A percentile compares a stretch with the other conserved stretches of the same genome.
Evolutionary conservation across 2,329 filamentous ascomycete genomes (phyloP).

Genomic region (Pyrenophora seminiperda): DNA sequence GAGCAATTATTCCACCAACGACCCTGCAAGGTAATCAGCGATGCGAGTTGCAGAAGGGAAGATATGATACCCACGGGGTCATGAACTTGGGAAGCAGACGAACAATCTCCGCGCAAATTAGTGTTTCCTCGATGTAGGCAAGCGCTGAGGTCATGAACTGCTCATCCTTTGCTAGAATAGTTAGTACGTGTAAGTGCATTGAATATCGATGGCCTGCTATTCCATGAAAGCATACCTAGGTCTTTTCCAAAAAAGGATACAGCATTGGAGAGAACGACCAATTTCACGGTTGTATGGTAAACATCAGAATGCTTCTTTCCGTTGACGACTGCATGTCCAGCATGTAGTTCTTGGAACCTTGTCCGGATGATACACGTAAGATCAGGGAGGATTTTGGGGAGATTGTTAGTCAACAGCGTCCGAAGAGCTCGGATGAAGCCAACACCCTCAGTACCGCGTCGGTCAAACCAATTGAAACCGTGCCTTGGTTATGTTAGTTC

Average conservation of each 20-base stretch:
- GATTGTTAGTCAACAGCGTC: constrained; percentile 29
- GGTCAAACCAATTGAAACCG: constrained; percentile 41
- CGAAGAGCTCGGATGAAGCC: constrained; percentile 28
- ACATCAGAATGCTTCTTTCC: constrained; percentile 16
- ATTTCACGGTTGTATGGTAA: constrained; percentile 19
- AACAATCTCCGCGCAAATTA: constrained; percentile 34
- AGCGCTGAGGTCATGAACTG: constrained; percentile 29
- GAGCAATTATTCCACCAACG: constrained; percentile 17
- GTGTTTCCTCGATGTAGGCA: constrained; percentile 31
- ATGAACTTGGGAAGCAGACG: constrained; percentile 23
- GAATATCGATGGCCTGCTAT: neutral
- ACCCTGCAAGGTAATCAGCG: neutral
- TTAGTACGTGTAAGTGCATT: neutral
- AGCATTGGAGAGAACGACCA: constrained; percentile 21
- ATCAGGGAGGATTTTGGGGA: constrained; percentile 22
- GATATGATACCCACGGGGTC: constrained; percentile 10
- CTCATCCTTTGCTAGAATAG: constrained; percentile 23
- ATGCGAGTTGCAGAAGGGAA: neutral
- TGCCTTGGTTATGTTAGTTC: constrained; percentile 28
- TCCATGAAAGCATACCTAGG: constrained; percentile 5
- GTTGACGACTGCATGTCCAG: constrained; percentile 7
- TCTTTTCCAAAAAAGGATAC: constrained; percentile 25
- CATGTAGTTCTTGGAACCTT: constrained; percentile 17
- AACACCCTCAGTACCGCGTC: constrained; percentile 33
- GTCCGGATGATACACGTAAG: constrained; percentile 16